phyloP scores from a whole-genome alignment of 2,329 filamentous ascomycete genomes.

The Sclerotinia subarctica region DNA sequence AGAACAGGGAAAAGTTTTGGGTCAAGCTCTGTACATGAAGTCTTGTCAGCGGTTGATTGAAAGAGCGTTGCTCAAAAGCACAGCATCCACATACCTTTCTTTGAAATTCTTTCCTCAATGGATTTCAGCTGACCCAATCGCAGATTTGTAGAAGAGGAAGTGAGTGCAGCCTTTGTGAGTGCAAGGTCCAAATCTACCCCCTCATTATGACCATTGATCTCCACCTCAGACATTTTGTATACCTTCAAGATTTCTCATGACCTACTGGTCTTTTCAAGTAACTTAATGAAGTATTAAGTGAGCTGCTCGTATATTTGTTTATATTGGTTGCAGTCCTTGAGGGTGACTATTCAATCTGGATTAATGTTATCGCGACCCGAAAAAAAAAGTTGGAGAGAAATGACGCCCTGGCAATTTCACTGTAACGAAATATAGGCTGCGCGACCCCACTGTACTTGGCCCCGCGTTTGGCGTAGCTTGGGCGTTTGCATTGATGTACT shows the following conservation, averaged over 20 bases:
- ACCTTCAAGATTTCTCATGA: constrained; percentile 36
- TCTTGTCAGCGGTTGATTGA: constrained; percentile 7
- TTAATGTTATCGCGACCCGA: constrained; percentile 17
- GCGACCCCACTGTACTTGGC: constrained; percentile 18
- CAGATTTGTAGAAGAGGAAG: constrained; percentile 58
- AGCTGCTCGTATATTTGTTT: background rate
- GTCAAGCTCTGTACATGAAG: constrained; percentile 37
- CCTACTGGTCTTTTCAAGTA: constrained; percentile 21
- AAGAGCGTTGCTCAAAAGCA: constrained; percentile 28
- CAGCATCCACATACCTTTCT: constrained; percentile 45
- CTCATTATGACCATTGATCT: constrained; percentile 43
- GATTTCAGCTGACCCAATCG: constrained; percentile 54
- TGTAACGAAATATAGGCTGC: background rate
- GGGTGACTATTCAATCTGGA: constrained; percentile 1
- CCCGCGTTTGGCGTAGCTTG: constrained; percentile 18
- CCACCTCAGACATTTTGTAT: constrained; percentile 50
- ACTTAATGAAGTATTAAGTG: constrained; percentile 1
- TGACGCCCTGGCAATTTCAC: constrained; percentile 16
- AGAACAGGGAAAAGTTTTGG: constrained; percentile 49
- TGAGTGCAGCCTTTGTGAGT: constrained; percentile 49
- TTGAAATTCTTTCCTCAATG: constrained; percentile 55
- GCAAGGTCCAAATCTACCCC: constrained; percentile 53
- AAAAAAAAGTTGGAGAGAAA: constrained; percentile 15
- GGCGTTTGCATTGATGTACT: constrained; percentile 11
- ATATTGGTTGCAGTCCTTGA: constrained; percentile 1